Conservation (phyloP, 257 asterid species). For the Solanum sejunctum region DNA sequence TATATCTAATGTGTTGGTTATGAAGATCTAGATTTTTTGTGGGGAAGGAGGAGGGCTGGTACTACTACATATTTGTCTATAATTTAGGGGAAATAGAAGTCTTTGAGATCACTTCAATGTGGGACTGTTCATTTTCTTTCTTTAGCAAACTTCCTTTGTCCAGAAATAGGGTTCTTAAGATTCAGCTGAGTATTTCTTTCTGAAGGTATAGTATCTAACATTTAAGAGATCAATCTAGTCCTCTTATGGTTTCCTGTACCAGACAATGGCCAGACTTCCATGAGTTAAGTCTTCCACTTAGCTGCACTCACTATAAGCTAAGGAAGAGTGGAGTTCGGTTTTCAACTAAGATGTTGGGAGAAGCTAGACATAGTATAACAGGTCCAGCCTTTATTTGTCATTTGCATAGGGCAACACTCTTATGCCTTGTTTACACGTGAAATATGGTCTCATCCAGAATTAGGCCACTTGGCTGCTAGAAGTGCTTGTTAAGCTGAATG, state of each 20-base stretch:
- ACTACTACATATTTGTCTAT: not conserved
- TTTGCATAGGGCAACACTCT: not conserved
- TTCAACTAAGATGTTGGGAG: not conserved
- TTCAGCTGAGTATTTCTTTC: not conserved
- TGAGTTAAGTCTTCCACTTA: not conserved
- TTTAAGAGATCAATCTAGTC: not conserved
- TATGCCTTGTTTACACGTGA: not conserved
- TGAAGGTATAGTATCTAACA: not conserved
- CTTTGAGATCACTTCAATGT: not conserved
- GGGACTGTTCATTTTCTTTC: not conserved
- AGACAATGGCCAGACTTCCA: not conserved
- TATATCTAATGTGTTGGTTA: not conserved
- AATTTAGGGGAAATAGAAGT: not conserved
- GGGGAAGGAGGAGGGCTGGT: not conserved
- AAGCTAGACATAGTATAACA: not conserved
- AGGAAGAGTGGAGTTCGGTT: not conserved
- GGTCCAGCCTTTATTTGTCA: not conserved
- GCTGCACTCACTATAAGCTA: not conserved
- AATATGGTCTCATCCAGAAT: not conserved
- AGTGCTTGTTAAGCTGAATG: not conserved
- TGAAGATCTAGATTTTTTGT: not conserved
- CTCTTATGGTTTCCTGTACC: not conserved
- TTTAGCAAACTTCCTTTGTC: not conserved
- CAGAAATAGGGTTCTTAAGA: not conserved
- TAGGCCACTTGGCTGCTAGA: not conserved